phyloP scores from a whole-genome alignment of 495 filamentous ascomycete species.

The Zalerion maritima region DNA sequence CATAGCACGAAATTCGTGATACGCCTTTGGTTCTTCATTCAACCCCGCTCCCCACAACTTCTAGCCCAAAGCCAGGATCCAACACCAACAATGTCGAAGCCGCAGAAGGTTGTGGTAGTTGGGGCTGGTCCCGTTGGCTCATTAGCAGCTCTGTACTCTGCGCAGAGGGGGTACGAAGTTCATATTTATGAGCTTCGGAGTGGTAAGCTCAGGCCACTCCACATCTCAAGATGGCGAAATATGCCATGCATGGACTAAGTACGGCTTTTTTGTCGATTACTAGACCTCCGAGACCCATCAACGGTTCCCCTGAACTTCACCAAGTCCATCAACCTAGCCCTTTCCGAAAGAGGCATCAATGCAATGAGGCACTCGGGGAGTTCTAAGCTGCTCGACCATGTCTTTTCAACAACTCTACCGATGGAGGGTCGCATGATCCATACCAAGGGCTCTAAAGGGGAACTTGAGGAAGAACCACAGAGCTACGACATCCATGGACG shows the following conservation, averaged over 20 bases:
- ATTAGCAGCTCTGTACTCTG: constrained; percentile 84
- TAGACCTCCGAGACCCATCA: constrained; percentile 73
- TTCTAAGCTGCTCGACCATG: constrained; percentile 50
- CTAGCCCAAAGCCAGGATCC: too few relatives aligned
- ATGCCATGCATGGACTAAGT: background rate
- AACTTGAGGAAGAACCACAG: constrained; percentile 64
- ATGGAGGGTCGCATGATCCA: constrained; percentile 99
- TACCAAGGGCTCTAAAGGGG: constrained; percentile 44
- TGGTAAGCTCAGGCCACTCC: constrained; percentile 41
- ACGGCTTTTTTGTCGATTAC: constrained; percentile 1
- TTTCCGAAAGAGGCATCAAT: constrained; percentile 90
- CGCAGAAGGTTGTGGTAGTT: constrained; percentile 66
- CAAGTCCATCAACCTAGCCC: constrained; percentile 90
- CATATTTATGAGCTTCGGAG: constrained; percentile 88
- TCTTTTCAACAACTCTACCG: constrained; percentile 67
- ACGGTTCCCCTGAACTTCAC: constrained; percentile 90
- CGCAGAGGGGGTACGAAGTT: constrained; percentile 69
- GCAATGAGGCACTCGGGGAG: constrained; percentile 55
- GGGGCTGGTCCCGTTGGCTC: constrained; percentile 90
- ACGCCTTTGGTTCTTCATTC: too few relatives aligned
- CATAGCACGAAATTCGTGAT: too few relatives aligned
- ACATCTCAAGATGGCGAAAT: background rate
- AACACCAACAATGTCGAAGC: too few relatives aligned
- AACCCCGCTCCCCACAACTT: too few relatives aligned
- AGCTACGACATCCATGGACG: constrained; percentile 81